These are phyloP conservation scores for Pythium apleroticum DNA, from an alignment of 352 stramenopile species.

Conservation along the genomic window DNA sequence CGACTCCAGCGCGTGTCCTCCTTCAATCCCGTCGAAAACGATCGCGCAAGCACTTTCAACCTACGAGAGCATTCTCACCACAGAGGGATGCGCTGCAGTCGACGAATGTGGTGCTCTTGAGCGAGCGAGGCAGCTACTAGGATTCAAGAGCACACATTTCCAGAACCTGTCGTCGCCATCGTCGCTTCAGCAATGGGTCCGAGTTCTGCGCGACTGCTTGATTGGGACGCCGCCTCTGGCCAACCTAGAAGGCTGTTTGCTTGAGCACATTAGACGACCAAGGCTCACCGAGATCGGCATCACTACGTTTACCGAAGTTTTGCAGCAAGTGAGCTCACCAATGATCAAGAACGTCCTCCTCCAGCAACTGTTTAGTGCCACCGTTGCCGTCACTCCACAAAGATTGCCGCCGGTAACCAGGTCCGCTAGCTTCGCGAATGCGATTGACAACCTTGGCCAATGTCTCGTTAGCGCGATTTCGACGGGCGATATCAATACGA, in stretches of 20 bases:
- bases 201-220: not conserved
- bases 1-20: not conserved
- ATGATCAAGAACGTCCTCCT: slow-evolving; percentile 9
- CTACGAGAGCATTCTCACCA: not conserved
- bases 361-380: not conserved
- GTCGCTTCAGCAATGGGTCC: not conserved
- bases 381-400: not conserved
- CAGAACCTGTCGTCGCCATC: not conserved
- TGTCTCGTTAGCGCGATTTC: not conserved
- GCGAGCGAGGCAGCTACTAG: not conserved
- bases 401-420: not conserved
- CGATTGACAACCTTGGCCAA: not conserved
- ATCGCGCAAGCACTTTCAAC: not conserved
- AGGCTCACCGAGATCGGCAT: not conserved
- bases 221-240: not conserved
- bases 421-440: not conserved
- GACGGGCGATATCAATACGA: not conserved
- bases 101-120: not conserved
- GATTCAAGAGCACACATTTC: not conserved
- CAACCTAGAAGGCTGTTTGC: not conserved
- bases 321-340: slow-evolving; percentile 2
- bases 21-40: not conserved
- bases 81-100: not conserved
- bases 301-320: not conserved
- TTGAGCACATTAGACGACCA: not conserved